phyloP scores from a whole-genome alignment of 2,329 filamentous ascomycete genomes.

The Microdochium bolleyi region DNA sequence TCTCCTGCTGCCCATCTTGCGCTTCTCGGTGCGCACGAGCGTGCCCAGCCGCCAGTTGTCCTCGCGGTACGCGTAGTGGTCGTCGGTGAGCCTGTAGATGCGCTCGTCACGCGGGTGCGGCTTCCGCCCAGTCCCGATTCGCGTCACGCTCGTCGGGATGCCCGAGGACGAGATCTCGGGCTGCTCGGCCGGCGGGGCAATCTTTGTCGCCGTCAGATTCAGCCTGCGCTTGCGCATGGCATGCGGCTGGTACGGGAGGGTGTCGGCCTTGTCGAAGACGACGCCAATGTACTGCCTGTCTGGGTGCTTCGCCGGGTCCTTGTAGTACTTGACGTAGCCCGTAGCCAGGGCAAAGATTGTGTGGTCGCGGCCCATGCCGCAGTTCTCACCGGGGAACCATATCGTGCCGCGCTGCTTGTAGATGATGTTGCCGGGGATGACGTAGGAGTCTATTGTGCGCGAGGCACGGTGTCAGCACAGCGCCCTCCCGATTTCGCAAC shows the following conservation, averaged over 20 bases:
- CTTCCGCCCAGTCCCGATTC: constrained; percentile 17
- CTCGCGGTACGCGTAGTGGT: constrained; percentile 48
- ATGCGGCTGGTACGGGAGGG: constrained; percentile 68
- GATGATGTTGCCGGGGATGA: constrained; percentile 94
- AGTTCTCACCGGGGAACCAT: constrained; percentile 95
- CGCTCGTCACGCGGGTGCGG: constrained; percentile 30
- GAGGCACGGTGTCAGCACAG: background rate
- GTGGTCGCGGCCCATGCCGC: constrained; percentile 90
- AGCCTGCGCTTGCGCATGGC: constrained; percentile 68
- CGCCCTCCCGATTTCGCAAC: too few species aligned
- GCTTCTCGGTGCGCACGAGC: constrained; percentile 41
- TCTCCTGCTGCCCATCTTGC: constrained; percentile 30
- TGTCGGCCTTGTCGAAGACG: constrained; percentile 73
- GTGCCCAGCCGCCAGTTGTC: constrained; percentile 52
- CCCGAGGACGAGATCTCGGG: constrained; percentile 39
- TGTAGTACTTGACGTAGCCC: constrained; percentile 96
- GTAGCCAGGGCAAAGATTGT: constrained; percentile 81
- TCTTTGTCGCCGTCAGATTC: constrained; percentile 55
- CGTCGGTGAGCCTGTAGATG: constrained; percentile 39
- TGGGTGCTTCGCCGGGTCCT: constrained; percentile 73
- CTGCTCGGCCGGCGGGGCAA: constrained; percentile 23
- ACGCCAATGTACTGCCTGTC: constrained; percentile 93
- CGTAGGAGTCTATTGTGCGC: constrained; percentile 66
- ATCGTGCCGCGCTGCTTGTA: constrained; percentile 92
- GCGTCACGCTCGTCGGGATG: constrained; percentile 38